These are phyloP conservation scores for Chlamydomonas schloesseri DNA, from an alignment of 139 green algal species.

Conservation along the genomic window DNA sequence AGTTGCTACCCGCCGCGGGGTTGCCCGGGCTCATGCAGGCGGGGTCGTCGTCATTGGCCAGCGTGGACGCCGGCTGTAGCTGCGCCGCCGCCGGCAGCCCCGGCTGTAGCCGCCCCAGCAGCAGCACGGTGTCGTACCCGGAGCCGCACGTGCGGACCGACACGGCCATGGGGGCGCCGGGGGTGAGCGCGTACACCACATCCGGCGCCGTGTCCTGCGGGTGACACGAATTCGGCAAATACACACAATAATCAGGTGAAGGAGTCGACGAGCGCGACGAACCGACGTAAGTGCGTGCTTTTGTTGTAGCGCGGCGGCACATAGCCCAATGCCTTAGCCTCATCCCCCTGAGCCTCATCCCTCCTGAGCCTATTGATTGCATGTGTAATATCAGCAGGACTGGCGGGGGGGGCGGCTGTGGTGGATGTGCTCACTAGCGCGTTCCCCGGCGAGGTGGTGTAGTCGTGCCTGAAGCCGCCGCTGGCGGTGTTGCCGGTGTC, in stretches of 20 bases:
- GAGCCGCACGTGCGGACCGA: slow-evolving; percentile 66
- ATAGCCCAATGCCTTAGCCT: no score
- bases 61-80: slow-evolving; percentile 17
- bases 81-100: no score
- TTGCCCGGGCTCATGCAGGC: not conserved
- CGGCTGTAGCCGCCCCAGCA: not conserved
- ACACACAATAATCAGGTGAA: no score
- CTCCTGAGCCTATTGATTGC: no score
- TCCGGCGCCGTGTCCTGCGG: slow-evolving; percentile 54
- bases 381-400: no score
- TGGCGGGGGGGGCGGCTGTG: no score
- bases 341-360: no score
- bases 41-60: slow-evolving; percentile 60
- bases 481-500: slow-evolving; percentile 50
- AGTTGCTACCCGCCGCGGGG: not conserved
- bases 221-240: no score
- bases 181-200: slow-evolving; percentile 63
- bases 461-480: slow-evolving; percentile 45
- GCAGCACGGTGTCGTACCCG: slow-evolving; percentile 62
- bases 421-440: slow-evolving; percentile 30
- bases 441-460: slow-evolving; percentile 20
- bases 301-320: no score
- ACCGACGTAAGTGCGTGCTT: no score
- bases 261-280: no score
- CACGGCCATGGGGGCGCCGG: slow-evolving; percentile 14